Conservation (phyloP, 1,284 basidiomycete genomes). For the Apiotrichum montevideense region DNA sequence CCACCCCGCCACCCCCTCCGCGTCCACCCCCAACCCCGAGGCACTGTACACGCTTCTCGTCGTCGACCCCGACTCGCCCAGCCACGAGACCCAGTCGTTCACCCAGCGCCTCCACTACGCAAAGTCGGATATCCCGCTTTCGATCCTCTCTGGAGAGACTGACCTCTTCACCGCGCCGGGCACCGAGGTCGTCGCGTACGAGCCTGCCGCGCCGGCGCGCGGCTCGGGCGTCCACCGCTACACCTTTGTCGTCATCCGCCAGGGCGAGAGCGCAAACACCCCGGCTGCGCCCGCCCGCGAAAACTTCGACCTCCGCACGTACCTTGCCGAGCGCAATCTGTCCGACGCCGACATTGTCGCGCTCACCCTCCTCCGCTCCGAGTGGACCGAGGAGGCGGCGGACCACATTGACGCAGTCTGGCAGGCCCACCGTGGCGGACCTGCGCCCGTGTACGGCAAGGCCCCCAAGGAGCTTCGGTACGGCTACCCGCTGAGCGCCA, state of each 20-base stretch:
- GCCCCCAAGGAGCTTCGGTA: conserved; percentile 51
- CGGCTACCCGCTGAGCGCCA: conserved; percentile 35
- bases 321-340: conserved; percentile 16
- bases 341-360: conserved; percentile 22
- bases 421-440: conserved; percentile 17
- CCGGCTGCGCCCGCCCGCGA: conserved; percentile 19
- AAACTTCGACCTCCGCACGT: conserved; percentile 28
- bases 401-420: conserved; percentile 29
- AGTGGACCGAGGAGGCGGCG: conserved; percentile 30
- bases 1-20: conserved; percentile 48
- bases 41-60: conserved; percentile 80
- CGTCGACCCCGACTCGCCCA: conserved; percentile 81
- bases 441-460: conserved; percentile 63
- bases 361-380: conserved; percentile 30
- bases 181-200: conserved; percentile 32
- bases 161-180: conserved; percentile 38
- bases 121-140: conserved; percentile 76
- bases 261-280: conserved; percentile 13
- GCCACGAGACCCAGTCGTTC: conserved; percentile 60
- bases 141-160: conserved; percentile 53
- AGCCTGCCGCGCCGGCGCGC: conserved; percentile 35
- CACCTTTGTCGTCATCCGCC: conserved; percentile 31
- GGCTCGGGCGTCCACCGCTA: conserved; percentile 37
- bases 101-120: conserved; percentile 79
- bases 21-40: conserved; percentile 53